These are phyloP conservation scores for Suillus alpinus DNA, from an alignment of 768 basidiomycete species.

Conservation along the genomic window DNA sequence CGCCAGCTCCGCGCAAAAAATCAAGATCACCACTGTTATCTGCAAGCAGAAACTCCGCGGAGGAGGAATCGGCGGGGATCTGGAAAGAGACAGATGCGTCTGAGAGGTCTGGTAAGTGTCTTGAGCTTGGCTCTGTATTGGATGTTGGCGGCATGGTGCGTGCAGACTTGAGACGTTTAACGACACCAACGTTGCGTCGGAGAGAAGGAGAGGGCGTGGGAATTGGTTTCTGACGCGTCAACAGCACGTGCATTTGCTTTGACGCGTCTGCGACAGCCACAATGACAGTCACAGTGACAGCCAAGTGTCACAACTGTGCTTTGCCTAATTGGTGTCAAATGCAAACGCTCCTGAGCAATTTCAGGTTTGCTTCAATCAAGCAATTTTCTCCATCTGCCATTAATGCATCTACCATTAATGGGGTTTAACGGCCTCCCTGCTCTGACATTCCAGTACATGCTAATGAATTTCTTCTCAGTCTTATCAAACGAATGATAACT, in stretches of 20 bases:
- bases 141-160: conserved; percentile 22
- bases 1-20: conserved; percentile 40
- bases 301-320: not conserved
- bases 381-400: not conserved
- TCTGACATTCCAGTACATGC: not conserved
- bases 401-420: not conserved
- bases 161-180: not conserved
- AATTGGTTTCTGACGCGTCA: conserved; percentile 23
- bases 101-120: conserved; percentile 56
- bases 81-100: conserved; percentile 43
- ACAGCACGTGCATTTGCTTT: conserved; percentile 22
- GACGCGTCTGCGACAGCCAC: conserved; percentile 5
- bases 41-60: conserved; percentile 34
- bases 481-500: not conserved
- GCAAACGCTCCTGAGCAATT: not conserved
- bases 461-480: not conserved
- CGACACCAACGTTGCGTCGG: not conserved
- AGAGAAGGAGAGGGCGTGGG: conserved; percentile 17
- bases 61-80: conserved; percentile 39
- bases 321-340: not conserved
- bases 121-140: conserved; percentile 43
- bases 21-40: conserved; percentile 39
- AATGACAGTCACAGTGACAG: not conserved
- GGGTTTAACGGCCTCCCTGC: not conserved
- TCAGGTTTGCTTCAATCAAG: conserved; percentile 5